Evolutionary conservation across 2,329 filamentous ascomycete species (phyloP).

Genomic region (Ceratocystis harringtonii): DNA sequence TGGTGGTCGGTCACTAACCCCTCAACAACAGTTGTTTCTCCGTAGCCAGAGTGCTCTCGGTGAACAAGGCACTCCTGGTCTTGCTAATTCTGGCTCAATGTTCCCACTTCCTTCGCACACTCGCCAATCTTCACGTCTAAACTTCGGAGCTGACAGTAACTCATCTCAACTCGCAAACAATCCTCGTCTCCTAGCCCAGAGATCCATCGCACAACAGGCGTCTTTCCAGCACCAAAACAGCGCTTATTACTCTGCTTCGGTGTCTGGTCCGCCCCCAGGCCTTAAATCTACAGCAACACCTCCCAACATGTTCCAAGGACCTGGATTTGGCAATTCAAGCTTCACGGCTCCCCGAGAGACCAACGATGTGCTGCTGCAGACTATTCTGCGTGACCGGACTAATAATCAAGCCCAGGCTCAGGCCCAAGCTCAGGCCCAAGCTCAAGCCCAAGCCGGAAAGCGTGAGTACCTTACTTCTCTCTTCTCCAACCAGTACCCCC

Average conservation of each 20-base stretch:
- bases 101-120: conserved; percentile 54
- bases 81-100: conserved; percentile 32
- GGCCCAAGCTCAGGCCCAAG: conserved; percentile 49
- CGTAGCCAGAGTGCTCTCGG: conserved; percentile 46
- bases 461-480: conserved; percentile 97
- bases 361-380: conserved; percentile 57
- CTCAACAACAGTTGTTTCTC: conserved; percentile 59
- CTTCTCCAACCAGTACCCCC: conserved; percentile 74
- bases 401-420: conserved; percentile 41
- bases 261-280: conserved; percentile 86
- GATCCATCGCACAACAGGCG: conserved; percentile 52
- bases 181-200: conserved; percentile 66
- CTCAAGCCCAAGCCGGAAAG: conserved; percentile 43
- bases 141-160: conserved; percentile 64
- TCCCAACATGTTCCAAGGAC: conserved; percentile 85
- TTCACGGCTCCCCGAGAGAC: conserved; percentile 62
- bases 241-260: conserved; percentile 69
- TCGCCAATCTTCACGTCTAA: conserved; percentile 75
- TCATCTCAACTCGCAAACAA: conserved; percentile 56
- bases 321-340: conserved; percentile 60
- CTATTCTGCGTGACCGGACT: conserved; percentile 55
- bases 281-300: conserved; percentile 91
- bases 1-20: conserved; percentile 56
- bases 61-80: conserved; percentile 45
- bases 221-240: conserved; percentile 45